Evolutionary conservation across 1,284 basidiomycete species (phyloP), one percentile per base, ranked within the genome.

Genomic region (Cystobasidium sp.): DNA sequence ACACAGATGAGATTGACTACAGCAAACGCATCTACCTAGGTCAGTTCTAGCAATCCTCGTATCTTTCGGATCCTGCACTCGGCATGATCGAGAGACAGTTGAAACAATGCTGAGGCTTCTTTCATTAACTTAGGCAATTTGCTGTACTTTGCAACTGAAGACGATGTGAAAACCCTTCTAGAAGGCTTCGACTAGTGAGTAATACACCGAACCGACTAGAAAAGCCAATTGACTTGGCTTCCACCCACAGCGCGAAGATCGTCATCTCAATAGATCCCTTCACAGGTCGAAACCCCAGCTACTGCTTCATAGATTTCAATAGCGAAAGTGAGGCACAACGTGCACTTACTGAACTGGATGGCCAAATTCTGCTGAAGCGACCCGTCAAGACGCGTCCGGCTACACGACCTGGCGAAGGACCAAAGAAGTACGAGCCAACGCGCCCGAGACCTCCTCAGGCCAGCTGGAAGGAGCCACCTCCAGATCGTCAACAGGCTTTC

Each of bases 11-110:
- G 7, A 22, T 67, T 22, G 64, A 67, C 39, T 53, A 52, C 7
- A 67, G 37, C 51, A 67, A 67, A 22, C 64, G 64, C 24, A 67
- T 67, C 51, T 67, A 67, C 22, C 51, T 67, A 43, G 64, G 64
- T 67, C 43, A 63, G 61, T 18, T 18, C 22, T 20, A 55, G 22
- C 10, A 7, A 10, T n/a, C 10, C n/a, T 55, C 53, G n/a, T 18
- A 16, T 18, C 7, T 3, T 1, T 43, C 22, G 22, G 6, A 20
- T 18, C 22, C n/a, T 44, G 9, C 61, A 8, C 37, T 37, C 7
- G 7, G n/a, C 2, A 49, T 41, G 52, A 67, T 55, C 64, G 24
- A n/a, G 64, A 43, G 47, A 20, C 49, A n/a, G 46, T 31, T 37
- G 47, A 16, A 52, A 37, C n/a, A 22, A n/a, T 52, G 31, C 64